A percentile compares a stretch with the other conserved stretches of the same genome.
Evolutionary conservation across 805 yeast species (phyloP).

Genomic region (Kluyveromyces starmeri): DNA sequence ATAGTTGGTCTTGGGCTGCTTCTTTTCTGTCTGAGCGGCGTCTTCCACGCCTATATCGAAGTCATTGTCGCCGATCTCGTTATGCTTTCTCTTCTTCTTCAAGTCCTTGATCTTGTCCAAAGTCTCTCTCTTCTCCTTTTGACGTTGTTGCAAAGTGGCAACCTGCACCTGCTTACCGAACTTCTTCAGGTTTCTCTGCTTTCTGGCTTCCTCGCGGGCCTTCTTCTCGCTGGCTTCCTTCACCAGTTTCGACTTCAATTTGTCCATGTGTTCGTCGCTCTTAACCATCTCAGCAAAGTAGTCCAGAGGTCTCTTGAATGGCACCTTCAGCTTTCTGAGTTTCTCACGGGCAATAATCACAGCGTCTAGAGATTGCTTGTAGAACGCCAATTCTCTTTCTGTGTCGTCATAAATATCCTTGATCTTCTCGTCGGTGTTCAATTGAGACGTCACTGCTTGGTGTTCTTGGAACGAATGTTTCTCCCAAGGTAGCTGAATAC

Average conservation of each 20-base stretch:
- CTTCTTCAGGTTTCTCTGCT: slow-evolving; percentile 90
- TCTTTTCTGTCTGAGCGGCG: slow-evolving; percentile 48
- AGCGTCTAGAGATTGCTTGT: slow-evolving; percentile 87
- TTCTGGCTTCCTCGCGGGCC: slow-evolving; percentile 87
- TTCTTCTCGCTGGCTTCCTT: slow-evolving; percentile 76
- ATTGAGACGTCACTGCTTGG: slow-evolving; percentile 57
- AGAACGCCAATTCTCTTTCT: slow-evolving; percentile 89
- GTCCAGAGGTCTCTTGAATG: slow-evolving; percentile 89
- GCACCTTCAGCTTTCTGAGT: slow-evolving; percentile 60
- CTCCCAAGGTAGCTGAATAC: slow-evolving; percentile 51
- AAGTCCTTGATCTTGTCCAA: slow-evolving; percentile 84
- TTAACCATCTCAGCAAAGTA: slow-evolving; percentile 98
- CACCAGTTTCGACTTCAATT: slow-evolving; percentile 69
- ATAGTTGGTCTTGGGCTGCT: slow-evolving; percentile 48
- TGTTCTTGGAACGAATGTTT: slow-evolving; percentile 76
- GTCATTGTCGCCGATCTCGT: slow-evolving; percentile 45
- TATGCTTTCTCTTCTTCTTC: slow-evolving; percentile 76
- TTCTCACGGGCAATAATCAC: slow-evolving; percentile 62
- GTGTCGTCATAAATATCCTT: slow-evolving; percentile 92
- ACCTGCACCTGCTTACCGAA: slow-evolving; percentile 96
- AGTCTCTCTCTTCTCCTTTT: slow-evolving; percentile 84
- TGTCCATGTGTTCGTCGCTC: slow-evolving; percentile 97
- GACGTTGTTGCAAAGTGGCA: slow-evolving; percentile 87
- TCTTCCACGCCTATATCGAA: slow-evolving; percentile 92
- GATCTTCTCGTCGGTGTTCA: slow-evolving; percentile 53